Evolutionary conservation across 1,284 basidiomycete species (phyloP).

Genomic region (Golubevia pallescens): DNA sequence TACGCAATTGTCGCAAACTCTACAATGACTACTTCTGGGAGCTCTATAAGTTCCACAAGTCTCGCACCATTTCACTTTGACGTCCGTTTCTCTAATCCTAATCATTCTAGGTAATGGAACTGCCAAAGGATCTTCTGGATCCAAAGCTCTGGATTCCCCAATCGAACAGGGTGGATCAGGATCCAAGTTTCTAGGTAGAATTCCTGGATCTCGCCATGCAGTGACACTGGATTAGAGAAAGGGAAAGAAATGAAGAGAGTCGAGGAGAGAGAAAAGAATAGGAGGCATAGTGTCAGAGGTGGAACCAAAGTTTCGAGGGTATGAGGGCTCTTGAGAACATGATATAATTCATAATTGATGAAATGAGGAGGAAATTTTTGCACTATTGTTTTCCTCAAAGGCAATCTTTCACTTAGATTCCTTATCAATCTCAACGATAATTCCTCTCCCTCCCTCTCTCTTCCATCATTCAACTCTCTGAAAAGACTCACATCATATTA

Average conservation of each 20-base stretch:
- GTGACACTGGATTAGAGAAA: slow-evolving; percentile 26
- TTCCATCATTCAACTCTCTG: not conserved
- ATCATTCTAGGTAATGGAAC: slow-evolving; percentile 19
- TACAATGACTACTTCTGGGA: slow-evolving; percentile 57
- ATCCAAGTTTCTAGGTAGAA: slow-evolving; percentile 55
- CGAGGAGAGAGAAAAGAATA: not conserved
- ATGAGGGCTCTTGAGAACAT: no score
- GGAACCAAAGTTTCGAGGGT: no score
- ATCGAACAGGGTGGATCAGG: slow-evolving; percentile 23
- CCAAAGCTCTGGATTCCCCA: slow-evolving; percentile 25
- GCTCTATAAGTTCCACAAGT: slow-evolving; percentile 59
- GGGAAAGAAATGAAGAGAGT: slow-evolving; percentile 1
- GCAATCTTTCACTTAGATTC: no score
- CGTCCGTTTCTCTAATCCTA: slow-evolving; percentile 16
- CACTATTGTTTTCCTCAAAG: no score
- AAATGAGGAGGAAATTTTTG: no score
- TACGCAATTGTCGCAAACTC: slow-evolving; percentile 63
- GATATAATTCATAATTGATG: no score
- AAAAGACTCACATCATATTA: slow-evolving; percentile 30
- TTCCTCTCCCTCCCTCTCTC: not conserved
- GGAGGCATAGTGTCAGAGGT: not conserved
- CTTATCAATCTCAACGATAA: not conserved
- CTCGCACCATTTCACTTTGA: slow-evolving; percentile 59
- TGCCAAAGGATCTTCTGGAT: slow-evolving; percentile 19
- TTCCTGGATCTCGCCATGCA: slow-evolving; percentile 54